phyloP scores from a whole-genome alignment of 208 protist genomes.

The Acanthamoeba sp. region DNA sequence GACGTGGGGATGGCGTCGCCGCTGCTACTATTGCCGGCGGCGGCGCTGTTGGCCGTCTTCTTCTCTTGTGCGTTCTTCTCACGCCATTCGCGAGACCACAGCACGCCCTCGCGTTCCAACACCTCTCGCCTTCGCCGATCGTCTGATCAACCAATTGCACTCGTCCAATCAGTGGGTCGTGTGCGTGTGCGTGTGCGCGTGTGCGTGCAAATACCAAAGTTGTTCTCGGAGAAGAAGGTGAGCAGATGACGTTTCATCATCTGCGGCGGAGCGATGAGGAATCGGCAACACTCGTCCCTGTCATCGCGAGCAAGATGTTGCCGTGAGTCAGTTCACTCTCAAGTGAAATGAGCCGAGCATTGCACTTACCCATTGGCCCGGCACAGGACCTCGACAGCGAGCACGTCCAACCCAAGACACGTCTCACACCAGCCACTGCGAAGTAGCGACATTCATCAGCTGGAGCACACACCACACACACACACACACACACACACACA shows the following conservation, averaged over 20 bases:
- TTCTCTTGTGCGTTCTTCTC: conserved; percentile 4
- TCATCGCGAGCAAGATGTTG: background rate
- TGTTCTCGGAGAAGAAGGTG: conserved; percentile 51
- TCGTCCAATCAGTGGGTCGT: too few relatives aligned
- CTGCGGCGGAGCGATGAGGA: conserved; percentile 29
- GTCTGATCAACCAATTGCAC: background rate
- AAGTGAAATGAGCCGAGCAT: background rate
- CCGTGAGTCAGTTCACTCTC: too few relatives aligned
- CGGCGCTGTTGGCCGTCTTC: too few relatives aligned
- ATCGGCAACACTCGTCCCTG: conserved; percentile 10
- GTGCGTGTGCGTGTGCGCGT: too few relatives aligned
- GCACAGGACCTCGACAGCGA: background rate
- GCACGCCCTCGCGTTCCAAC: conserved; percentile 27
- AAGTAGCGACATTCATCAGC: background rate
- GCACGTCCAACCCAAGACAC: conserved; percentile 13
- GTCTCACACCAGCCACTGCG: conserved; percentile 24
- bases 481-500: background rate
- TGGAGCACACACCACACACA: background rate
- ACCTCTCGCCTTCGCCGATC: background rate
- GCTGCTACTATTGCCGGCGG: background rate
- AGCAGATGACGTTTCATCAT: conserved; percentile 40
- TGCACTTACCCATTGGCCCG: conserved; percentile 1
- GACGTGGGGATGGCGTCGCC: background rate
- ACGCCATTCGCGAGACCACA: conserved; percentile 33
- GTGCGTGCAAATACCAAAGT: too few relatives aligned